phyloP scores from a whole-genome alignment of 495 filamentous ascomycete genomes.

The Penicillium riverlandense region DNA sequence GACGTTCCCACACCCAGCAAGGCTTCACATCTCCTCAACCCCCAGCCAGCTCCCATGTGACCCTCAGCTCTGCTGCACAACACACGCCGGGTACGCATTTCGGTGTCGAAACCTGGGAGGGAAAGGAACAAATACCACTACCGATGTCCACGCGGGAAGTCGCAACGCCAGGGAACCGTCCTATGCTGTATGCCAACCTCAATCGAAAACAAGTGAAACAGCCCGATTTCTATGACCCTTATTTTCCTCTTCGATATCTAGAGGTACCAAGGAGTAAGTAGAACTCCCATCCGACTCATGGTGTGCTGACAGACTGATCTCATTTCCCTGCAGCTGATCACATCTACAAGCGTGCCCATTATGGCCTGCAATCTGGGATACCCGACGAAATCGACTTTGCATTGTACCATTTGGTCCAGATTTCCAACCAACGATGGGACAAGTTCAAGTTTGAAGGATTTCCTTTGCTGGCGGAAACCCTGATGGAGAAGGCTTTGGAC shows the following conservation, averaged over 20 bases:
- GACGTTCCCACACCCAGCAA: constrained; percentile 30
- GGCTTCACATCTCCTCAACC: constrained; percentile 30
- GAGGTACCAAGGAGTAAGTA: constrained; percentile 37
- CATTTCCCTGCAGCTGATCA: constrained; percentile 32
- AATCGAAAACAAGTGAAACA: constrained; percentile 26
- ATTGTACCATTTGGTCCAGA: constrained; percentile 87
- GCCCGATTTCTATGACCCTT: constrained; percentile 37
- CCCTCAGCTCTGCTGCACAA: constrained; percentile 22
- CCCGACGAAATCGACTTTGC: constrained; percentile 81
- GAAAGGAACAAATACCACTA: constrained; percentile 26
- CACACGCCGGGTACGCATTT: constrained; percentile 21
- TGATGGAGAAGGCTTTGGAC: constrained; percentile 75
- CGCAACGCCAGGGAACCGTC: constrained; percentile 36
- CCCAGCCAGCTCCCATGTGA: constrained; percentile 13
- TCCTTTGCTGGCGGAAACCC: constrained; percentile 77
- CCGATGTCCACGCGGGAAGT: constrained; percentile 39
- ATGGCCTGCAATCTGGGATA: constrained; percentile 71
- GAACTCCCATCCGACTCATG: background rate
- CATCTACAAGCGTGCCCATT: constrained; percentile 81
- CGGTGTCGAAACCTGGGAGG: constrained; percentile 30
- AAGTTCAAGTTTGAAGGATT: constrained; percentile 93
- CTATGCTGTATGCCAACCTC: constrained; percentile 23
- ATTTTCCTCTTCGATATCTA: constrained; percentile 33
- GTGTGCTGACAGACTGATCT: background rate
- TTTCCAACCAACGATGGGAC: constrained; percentile 88